Conservation (phyloP, 208 protist species). For the Crithidia fasciculata region DNA sequence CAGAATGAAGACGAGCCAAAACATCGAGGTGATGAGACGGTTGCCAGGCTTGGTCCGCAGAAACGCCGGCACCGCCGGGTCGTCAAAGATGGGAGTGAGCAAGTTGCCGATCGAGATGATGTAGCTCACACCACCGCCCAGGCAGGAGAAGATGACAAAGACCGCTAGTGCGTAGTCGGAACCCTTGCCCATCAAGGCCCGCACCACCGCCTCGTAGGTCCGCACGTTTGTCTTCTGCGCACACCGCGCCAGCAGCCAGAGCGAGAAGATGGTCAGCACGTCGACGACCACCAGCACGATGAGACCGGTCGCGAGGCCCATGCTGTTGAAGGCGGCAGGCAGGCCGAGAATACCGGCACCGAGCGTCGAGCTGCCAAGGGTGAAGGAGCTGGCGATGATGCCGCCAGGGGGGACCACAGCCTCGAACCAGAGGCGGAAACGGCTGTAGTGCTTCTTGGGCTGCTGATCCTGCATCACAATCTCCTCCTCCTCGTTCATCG, state of each 20-base stretch:
- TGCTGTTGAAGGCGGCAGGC: constrained; percentile 62
- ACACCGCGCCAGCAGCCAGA: constrained; percentile 53
- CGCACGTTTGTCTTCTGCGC: constrained; percentile 33
- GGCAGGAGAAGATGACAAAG: constrained; percentile 44
- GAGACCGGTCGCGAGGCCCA: constrained; percentile 47
- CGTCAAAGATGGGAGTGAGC: constrained; percentile 51
- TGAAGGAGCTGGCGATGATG: constrained; percentile 61
- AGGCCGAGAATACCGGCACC: constrained; percentile 74
- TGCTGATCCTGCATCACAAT: background rate
- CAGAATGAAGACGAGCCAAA: constrained; percentile 70
- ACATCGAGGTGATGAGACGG: constrained; percentile 45
- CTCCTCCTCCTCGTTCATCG: constrained; percentile 26
- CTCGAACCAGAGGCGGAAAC: constrained; percentile 30
- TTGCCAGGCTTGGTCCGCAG: constrained; percentile 38
- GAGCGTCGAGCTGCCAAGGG: constrained; percentile 56
- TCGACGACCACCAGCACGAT: constrained; percentile 49
- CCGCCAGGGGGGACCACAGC: constrained; percentile 63
- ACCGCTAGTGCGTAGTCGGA: constrained; percentile 32
- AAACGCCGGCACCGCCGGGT: constrained; percentile 36
- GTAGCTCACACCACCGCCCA: constrained; percentile 73
- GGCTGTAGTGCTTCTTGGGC: constrained; percentile 8
- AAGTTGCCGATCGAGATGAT: constrained; percentile 69
- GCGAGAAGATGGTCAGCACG: constrained; percentile 63
- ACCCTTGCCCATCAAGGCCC: constrained; percentile 27
- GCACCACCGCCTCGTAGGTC: constrained; percentile 54